Evolutionary conservation across 805 yeast genomes (phyloP).

Genomic region (Saccharomycopsis javanensis): DNA sequence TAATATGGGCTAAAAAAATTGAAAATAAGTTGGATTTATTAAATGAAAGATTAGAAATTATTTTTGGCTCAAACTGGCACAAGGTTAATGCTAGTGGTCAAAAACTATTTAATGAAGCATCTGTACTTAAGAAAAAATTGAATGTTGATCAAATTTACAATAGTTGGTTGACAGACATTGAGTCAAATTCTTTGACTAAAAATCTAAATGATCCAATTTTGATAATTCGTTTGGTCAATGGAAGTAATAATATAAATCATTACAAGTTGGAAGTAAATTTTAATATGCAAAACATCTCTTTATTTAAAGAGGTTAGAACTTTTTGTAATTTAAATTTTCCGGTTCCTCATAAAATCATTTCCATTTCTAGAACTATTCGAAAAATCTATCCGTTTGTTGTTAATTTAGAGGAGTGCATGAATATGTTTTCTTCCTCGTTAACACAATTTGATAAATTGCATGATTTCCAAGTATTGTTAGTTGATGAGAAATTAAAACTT

Average conservation of each 20-base stretch:
- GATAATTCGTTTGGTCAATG: slow-evolving; percentile 26
- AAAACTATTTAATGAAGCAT: slow-evolving; percentile 43
- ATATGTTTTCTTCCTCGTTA: slow-evolving; percentile 29
- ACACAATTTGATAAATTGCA: slow-evolving; percentile 28
- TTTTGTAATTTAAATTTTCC: slow-evolving; percentile 41
- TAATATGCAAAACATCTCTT: slow-evolving; percentile 32
- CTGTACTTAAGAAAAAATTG: slow-evolving; percentile 35
- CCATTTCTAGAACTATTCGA: slow-evolving; percentile 40
- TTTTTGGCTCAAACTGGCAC: slow-evolving; percentile 53
- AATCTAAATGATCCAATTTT: slow-evolving; percentile 31
- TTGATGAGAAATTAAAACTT: slow-evolving; percentile 28
- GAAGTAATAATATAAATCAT: slow-evolving; percentile 20
- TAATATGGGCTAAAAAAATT: slow-evolving; percentile 47
- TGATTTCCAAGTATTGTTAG: slow-evolving; percentile 35
- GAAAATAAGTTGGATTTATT: slow-evolving; percentile 34
- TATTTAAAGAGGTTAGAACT: slow-evolving; percentile 46
- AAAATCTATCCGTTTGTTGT: slow-evolving; percentile 49
- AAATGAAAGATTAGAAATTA: slow-evolving; percentile 36
- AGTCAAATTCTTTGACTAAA: slow-evolving; percentile 14
- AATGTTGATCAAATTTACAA: slow-evolving; percentile 34
- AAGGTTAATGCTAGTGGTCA: slow-evolving; percentile 54
- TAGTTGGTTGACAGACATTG: slow-evolving; percentile 37
- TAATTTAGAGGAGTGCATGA: slow-evolving; percentile 42
- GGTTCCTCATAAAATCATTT: slow-evolving; percentile 43
- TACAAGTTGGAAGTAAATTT: slow-evolving; percentile 30